These are phyloP conservation scores for Sporothrix globosa DNA, from an alignment of 2,329 filamentous ascomycete genomes.

Conservation along the genomic window DNA sequence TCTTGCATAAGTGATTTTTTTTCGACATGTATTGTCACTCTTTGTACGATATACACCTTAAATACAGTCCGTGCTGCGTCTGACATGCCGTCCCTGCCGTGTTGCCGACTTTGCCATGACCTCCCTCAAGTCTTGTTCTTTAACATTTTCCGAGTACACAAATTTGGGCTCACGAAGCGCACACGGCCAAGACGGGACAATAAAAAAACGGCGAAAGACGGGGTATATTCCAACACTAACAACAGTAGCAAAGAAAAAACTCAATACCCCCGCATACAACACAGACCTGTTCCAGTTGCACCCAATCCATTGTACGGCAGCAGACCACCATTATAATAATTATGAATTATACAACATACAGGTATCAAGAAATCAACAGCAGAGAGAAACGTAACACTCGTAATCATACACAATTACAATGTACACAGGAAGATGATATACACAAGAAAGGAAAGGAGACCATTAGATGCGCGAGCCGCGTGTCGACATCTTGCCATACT, in stretches of 20 bases:
- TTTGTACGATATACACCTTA: neutral
- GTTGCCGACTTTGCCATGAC: constrained; percentile 15
- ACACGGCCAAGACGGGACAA: neutral
- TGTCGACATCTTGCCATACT: constrained; percentile 17
- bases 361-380: neutral
- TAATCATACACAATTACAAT: constrained; percentile 17
- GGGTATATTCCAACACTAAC: neutral
- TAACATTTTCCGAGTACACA: too few relatives aligned
- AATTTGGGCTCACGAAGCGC: neutral
- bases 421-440: constrained; percentile 15
- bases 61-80: neutral
- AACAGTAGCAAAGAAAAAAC: neutral
- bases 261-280: neutral
- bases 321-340: neutral
- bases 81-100: constrained; percentile 5
- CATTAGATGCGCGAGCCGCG: neutral
- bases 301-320: neutral
- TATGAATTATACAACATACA: constrained; percentile 20
- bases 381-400: neutral
- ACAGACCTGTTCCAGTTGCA: neutral
- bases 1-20: neutral
- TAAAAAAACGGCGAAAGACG: neutral
- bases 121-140: neutral
- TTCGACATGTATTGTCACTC: too few relatives aligned
- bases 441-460: neutral